Evolutionary conservation across 768 basidiomycete genomes (phyloP).

Genomic region (Dendrothele bispora): DNA sequence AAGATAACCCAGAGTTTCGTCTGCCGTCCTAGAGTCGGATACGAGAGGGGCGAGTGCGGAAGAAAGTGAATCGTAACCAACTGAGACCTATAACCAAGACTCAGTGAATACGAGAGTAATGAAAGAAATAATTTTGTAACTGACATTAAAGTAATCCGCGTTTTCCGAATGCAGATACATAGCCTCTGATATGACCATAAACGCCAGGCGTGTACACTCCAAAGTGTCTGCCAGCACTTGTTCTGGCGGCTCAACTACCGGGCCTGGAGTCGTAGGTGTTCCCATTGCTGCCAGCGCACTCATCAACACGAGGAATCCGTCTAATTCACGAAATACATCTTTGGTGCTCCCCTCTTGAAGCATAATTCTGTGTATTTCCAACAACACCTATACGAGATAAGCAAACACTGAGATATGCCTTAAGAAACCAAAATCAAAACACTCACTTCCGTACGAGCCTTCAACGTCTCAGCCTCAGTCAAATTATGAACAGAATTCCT

Average conservation of each 20-base stretch:
- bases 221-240: slow-evolving; percentile 36
- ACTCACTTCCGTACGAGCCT: slow-evolving; percentile 54
- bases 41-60: slow-evolving; percentile 59
- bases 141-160: slow-evolving; percentile 64
- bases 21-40: slow-evolving; percentile 42
- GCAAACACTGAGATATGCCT: neutral
- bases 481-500: slow-evolving; percentile 67
- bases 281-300: slow-evolving; percentile 66
- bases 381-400: slow-evolving; percentile 53
- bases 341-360: slow-evolving; percentile 64
- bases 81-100: slow-evolving; percentile 39
- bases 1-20: slow-evolving; percentile 64
- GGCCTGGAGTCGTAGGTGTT: slow-evolving; percentile 26
- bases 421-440: neutral
- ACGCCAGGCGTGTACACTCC: slow-evolving; percentile 59
- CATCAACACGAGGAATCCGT: slow-evolving; percentile 77
- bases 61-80: slow-evolving; percentile 66
- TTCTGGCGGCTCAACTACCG: slow-evolving; percentile 38
- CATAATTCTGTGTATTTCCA: slow-evolving; percentile 69
- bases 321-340: slow-evolving; percentile 77
- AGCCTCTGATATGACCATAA: slow-evolving; percentile 65
- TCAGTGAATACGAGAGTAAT: slow-evolving; percentile 2
- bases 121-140: slow-evolving; percentile 18
- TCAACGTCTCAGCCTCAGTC: slow-evolving; percentile 52
- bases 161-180: slow-evolving; percentile 58